A percentile compares a stretch with the other conserved stretches of the same genome.
Conservation (phyloP, 2,329 filamentous ascomycete genomes). For the Fusarium vanettenii region DNA sequence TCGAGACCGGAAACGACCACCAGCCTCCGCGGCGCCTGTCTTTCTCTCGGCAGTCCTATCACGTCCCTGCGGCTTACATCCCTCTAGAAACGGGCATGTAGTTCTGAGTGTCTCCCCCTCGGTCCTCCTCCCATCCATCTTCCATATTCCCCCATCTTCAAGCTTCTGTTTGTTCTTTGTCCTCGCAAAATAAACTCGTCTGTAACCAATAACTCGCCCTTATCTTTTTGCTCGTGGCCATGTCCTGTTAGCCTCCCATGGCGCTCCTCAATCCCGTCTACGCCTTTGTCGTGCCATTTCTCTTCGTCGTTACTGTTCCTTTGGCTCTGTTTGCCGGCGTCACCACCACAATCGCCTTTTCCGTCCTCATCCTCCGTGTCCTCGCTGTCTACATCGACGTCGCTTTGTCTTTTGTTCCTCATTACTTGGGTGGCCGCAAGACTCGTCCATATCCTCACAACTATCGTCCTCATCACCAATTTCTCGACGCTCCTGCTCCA, state of each 20-base stretch:
- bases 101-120: not conserved
- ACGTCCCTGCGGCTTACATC: not conserved
- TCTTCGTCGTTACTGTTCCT: constrained; percentile 71
- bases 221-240: constrained; percentile 26
- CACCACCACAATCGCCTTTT: constrained; percentile 71
- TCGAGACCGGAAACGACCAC: not conserved
- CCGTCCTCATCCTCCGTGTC: constrained; percentile 70
- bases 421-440: constrained; percentile 60
- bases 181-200: not conserved
- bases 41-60: not conserved
- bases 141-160: not conserved
- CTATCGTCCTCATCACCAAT: constrained; percentile 26
- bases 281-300: constrained; percentile 69
- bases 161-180: constrained; percentile 3
- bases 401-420: constrained; percentile 66
- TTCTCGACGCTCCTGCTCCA: constrained; percentile 17
- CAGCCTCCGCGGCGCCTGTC: not conserved
- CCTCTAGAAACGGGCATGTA: not conserved
- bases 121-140: not conserved
- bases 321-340: constrained; percentile 71
- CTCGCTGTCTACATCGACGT: constrained; percentile 73
- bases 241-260: constrained; percentile 53
- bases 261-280: constrained; percentile 66
- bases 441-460: constrained; percentile 43
- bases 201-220: not conserved